Evolutionary conservation across 129 eudicot genomes (phyloP), one percentile per base, ranked within the genome.

Genomic region (Flaveria sonorensis): DNA sequence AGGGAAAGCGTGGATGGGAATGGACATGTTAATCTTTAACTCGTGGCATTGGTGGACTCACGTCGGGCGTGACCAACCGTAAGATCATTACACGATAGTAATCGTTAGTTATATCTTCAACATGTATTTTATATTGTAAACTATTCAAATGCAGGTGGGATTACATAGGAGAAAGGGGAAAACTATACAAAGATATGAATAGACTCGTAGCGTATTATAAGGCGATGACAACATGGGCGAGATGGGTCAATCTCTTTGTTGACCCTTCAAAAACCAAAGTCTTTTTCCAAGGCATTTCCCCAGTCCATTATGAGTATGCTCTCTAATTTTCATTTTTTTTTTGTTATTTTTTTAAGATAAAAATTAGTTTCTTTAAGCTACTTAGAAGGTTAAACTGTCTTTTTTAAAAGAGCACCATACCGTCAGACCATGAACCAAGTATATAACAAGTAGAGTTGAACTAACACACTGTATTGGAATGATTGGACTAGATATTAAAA

Each of bases 21-120:
- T 79, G 88, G 97, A 92, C 73, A 73, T 92, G 83, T 42, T 92
- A 45, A 78, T 92, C 48, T 92, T 92, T 79, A 87, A 92, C 87
- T 81, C 97, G 7, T 87, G 96, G 92, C 97, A 92, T 80, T 92
- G 97, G 97, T 92, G 97, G 97, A 87, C 96, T 28, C 97, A 92
- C 75, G 84, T 88, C 1, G 92, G 88, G 75, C 74, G 80, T 24
- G 81, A 83, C 84, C 96, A 92, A 56, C 92, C 97, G 96, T 92
- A 85, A 62, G 86, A 73, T 40, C 69, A 1, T 20, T 26, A 24
- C 15, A 24, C 4, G 16, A 1, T 39, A 42, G 20, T 13, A 12
- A 20, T 24, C 11, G n/a, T 50, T 23, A 65, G 18, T n/a, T 12
- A 14, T 40, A 55, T 39, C 26, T 7, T 24, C n/a, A 79, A 28